These are phyloP conservation scores for Thelephora ganbajun DNA, from an alignment of 768 basidiomycete species.

Conservation along the genomic window DNA sequence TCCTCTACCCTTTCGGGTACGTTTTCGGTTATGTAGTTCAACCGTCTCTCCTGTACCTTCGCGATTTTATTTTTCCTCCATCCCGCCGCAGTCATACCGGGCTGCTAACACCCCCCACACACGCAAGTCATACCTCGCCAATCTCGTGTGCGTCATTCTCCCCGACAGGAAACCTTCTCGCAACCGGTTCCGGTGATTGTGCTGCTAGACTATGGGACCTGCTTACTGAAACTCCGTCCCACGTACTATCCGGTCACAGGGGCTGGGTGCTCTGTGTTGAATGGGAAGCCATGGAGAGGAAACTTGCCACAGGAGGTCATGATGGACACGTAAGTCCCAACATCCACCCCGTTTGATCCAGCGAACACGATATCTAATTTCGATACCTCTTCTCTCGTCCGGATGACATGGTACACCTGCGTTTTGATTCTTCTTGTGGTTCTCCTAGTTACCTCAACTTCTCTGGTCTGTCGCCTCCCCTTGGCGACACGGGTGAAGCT, in stretches of 20 bases:
- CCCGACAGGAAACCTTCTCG: conserved; percentile 81
- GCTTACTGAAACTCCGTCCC: conserved; percentile 82
- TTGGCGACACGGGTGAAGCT: conserved; percentile 41
- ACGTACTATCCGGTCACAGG: conserved; percentile 75
- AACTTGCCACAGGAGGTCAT: conserved; percentile 86
- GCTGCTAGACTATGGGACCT: conserved; percentile 92
- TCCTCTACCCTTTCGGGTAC: conserved; percentile 81
- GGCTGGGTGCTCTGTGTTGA: conserved; percentile 97
- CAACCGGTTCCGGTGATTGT: conserved; percentile 92
- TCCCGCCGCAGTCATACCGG: too few species aligned
- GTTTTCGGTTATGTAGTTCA: conserved; percentile 7
- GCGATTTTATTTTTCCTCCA: conserved; percentile 1
- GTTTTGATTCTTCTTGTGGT: too few species aligned
- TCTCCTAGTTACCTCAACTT: too few species aligned
- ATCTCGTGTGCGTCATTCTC: conserved; percentile 95
- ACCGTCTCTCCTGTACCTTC: neutral
- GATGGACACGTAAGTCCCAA: conserved; percentile 69
- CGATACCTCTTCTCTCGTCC: too few species aligned
- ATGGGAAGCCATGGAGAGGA: conserved; percentile 90
- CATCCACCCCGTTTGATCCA: neutral
- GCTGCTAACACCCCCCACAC: too few species aligned
- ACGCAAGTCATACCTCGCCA: conserved; percentile 87
- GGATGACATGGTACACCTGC: too few species aligned
- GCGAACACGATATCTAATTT: too few species aligned
- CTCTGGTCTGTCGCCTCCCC: neutral